Percentiles rank a stretch among this genome's conserved stretches.
These are phyloP conservation scores for Emiliania huxleyi DNA, from an alignment of 78 protist genomes.

Conservation along the genomic window DNA sequence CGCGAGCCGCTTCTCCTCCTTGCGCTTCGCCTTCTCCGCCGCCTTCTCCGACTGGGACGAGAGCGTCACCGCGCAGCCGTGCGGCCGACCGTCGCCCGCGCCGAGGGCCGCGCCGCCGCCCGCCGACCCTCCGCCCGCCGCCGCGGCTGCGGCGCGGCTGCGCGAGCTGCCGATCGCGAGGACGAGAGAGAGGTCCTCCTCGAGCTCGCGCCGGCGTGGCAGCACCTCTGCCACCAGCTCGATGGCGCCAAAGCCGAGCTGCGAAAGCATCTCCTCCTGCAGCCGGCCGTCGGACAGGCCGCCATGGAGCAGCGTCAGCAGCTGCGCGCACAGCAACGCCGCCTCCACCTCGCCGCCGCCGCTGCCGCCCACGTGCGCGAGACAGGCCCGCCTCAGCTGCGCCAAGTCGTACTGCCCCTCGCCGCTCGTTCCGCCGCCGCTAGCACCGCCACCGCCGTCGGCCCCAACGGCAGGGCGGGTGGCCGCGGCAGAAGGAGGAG, in stretches of 20 bases:
- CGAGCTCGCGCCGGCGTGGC: background rate
- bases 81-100: background rate
- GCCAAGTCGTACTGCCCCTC: no score
- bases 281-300: background rate
- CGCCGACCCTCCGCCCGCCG: background rate
- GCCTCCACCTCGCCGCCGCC: background rate
- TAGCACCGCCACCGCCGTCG: no score
- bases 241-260: constrained; percentile 29
- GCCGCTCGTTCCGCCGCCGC: no score
- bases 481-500: no score
- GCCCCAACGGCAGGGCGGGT: no score
- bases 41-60: background rate
- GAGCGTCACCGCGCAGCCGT: background rate
- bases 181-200: no score
- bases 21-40: background rate
- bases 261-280: background rate
- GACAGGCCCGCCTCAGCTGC: no score
- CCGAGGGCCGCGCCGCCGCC: background rate
- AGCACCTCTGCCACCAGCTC: constrained; percentile 30
- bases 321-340: background rate
- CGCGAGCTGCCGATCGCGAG: background rate
- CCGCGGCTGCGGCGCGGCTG: no score
- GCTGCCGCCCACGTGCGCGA: background rate
- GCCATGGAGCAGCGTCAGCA: background rate
- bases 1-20: background rate